A percentile compares a stretch with the other conserved stretches of the same genome.
These are phyloP conservation scores for Suillus weaverae DNA, from an alignment of 768 basidiomycete species.

Conservation along the genomic window DNA sequence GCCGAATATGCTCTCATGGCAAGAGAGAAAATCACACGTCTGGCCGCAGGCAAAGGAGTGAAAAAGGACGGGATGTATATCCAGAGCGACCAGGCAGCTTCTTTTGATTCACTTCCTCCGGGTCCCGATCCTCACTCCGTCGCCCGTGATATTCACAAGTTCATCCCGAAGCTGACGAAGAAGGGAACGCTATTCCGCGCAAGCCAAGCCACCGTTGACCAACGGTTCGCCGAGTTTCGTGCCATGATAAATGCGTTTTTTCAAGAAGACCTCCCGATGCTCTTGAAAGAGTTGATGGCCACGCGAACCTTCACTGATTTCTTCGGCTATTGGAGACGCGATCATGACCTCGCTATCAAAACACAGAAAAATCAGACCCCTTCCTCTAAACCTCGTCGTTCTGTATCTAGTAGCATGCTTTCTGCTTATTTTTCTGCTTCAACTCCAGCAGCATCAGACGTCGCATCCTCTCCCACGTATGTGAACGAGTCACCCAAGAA, in stretches of 20 bases:
- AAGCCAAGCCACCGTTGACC: slow-evolving; percentile 63
- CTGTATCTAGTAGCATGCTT: slow-evolving; percentile 54
- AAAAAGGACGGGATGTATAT: slow-evolving; percentile 71
- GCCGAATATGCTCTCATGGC: slow-evolving; percentile 62
- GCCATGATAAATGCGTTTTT: slow-evolving; percentile 62
- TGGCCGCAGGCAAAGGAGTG: slow-evolving; percentile 71
- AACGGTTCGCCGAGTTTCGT: slow-evolving; percentile 60
- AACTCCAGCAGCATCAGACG: slow-evolving; percentile 12
- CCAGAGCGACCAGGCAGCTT: slow-evolving; percentile 71
- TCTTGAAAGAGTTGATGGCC: slow-evolving; percentile 64
- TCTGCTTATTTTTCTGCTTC: slow-evolving; percentile 58
- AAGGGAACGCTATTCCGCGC: slow-evolving; percentile 73
- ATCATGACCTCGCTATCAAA: slow-evolving; percentile 59
- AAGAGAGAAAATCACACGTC: slow-evolving; percentile 64
- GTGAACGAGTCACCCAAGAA: slow-evolving; percentile 14
- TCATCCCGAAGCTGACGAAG: slow-evolving; percentile 68
- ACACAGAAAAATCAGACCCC: slow-evolving; percentile 20
- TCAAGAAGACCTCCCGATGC: slow-evolving; percentile 57
- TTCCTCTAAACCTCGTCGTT: slow-evolving; percentile 35
- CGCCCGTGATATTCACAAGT: slow-evolving; percentile 63
- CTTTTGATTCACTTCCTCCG: slow-evolving; percentile 82
- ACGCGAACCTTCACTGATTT: slow-evolving; percentile 66
- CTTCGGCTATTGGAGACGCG: slow-evolving; percentile 76
- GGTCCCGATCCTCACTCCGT: slow-evolving; percentile 79
- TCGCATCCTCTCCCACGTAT: slow-evolving; percentile 9